These are phyloP conservation scores for Thuja plicata DNA, from an alignment of 83 land plant genomes.

Conservation along the genomic window DNA sequence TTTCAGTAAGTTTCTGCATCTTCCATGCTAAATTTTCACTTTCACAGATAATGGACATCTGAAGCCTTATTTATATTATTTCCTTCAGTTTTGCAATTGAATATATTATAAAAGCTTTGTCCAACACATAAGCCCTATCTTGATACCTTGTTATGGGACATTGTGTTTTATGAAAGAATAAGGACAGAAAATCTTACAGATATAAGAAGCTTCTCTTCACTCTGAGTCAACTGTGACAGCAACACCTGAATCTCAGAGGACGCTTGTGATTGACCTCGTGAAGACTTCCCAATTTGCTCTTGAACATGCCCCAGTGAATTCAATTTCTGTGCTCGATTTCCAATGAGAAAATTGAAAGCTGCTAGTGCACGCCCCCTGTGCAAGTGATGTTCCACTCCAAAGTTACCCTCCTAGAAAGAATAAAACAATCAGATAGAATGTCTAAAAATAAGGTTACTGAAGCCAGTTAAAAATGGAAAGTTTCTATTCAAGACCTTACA, in stretches of 20 bases:
- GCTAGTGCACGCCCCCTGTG: conserved; percentile 91
- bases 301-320: conserved; percentile 22
- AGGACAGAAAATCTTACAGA: conserved; percentile 46
- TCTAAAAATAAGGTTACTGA: not conserved
- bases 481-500: not conserved
- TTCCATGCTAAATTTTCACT: not conserved
- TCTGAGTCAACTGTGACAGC: conserved; percentile 53
- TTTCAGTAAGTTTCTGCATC: not conserved
- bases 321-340: conserved; percentile 41
- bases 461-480: not conserved
- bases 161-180: not conserved
- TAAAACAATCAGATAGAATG: not conserved
- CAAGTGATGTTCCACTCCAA: conserved; percentile 85
- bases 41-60: not conserved
- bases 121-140: not conserved
- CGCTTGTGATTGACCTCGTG: conserved; percentile 38
- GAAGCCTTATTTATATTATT: not conserved
- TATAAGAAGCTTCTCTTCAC: conserved; percentile 70
- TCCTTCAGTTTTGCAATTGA: not conserved
- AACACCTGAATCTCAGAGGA: conserved; percentile 68
- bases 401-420: conserved; percentile 55
- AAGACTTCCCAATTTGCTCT: conserved; percentile 40
- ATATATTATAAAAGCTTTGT: not conserved
- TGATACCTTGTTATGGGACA: not conserved
- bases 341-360: conserved; percentile 78